These are phyloP conservation scores for Harringtonia aguacate DNA, from an alignment of 2,329 filamentous ascomycete genomes.

Conservation along the genomic window DNA sequence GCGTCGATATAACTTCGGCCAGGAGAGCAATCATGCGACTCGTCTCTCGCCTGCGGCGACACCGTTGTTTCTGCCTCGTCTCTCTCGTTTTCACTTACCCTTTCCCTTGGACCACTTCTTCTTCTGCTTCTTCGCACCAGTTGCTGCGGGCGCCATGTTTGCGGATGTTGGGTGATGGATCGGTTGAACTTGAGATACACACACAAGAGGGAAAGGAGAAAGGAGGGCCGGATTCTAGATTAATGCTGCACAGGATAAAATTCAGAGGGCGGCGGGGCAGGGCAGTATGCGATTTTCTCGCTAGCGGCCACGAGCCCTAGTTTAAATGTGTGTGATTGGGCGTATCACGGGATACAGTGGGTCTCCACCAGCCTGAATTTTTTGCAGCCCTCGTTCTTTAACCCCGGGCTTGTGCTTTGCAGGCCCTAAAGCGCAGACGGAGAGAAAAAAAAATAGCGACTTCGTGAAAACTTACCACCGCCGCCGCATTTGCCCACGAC, in stretches of 20 bases:
- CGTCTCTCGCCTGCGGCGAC: too few species aligned
- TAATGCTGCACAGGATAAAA: conserved; percentile 13
- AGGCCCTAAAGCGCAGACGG: conserved; percentile 1
- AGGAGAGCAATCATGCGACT: neutral
- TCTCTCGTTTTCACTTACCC: conserved; percentile 50
- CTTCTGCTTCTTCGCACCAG: conserved; percentile 71
- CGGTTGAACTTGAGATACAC: conserved; percentile 10
- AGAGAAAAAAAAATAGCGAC: conserved; percentile 2
- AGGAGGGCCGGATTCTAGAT: conserved; percentile 2
- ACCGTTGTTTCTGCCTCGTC: neutral
- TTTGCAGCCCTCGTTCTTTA: conserved; percentile 2
- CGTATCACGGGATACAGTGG: neutral
- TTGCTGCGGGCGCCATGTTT: conserved; percentile 36
- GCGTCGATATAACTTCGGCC: too few species aligned
- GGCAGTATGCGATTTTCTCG: conserved; percentile 4
- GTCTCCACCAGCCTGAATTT: neutral
- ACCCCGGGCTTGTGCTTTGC: neutral
- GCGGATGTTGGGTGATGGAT: conserved; percentile 20
- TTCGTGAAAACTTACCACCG: neutral
- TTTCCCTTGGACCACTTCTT: conserved; percentile 60
- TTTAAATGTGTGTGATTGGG: conserved; percentile 5
- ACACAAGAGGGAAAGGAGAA: conserved; percentile 6
- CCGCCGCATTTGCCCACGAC: neutral
- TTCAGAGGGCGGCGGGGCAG: conserved; percentile 4
- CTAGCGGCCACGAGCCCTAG: conserved; percentile 8